Evolutionary conservation across 345 rosid genomes (phyloP), one percentile per base, ranked within the genome.

Genomic region (Rhodamnia rubescens): DNA sequence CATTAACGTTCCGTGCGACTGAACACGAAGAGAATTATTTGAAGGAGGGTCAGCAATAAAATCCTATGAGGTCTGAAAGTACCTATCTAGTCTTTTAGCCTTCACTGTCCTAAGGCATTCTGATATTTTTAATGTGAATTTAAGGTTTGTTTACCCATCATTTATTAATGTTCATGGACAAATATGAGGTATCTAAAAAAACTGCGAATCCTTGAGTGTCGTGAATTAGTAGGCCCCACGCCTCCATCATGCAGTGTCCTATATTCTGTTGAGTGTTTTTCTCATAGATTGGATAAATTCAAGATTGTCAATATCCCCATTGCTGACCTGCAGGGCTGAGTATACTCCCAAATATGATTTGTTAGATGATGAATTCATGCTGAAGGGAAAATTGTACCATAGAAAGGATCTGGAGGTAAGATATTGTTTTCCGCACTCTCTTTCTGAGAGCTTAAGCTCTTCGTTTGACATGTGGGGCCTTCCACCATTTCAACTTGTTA

Each of bases 401-500:
- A 93, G 99, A 87, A 97, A 95, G 86, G 99, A 97, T 87, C 78
- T 94, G 86, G 95, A 97, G 98, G 99, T 96, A 82, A 81, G 84
- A 29, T 53, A 8, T 50, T n/a, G 36, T 82, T 56, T 82, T 29
- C 59, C 9, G 8, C 44, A 29, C 32, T 82, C 36, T 26, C 32
- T 82, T 51, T 82, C 58, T 16, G 80, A 69, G 47, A 36, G 16
- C 26, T 8, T 22, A 2, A 36, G 47, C 47, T 69, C 26, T 5
- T 52, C 61, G 29, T 40, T 82, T 29, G 58, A 26, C 44, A 9
- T 82, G 29, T 82, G 42, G 74, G 74, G 74, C 40, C 74, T 61
- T 61, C 74, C 21, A 3, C 21, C 78, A 64, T 22, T 64, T 64
- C 2, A 12, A 21, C 59, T 9, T 18, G 47, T 69, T 7, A 36